A percentile compares a stretch with the other conserved stretches of the same genome.
phyloP scores from a whole-genome alignment of 148 eudicot genomes.

The Euryodendron excelsum region DNA sequence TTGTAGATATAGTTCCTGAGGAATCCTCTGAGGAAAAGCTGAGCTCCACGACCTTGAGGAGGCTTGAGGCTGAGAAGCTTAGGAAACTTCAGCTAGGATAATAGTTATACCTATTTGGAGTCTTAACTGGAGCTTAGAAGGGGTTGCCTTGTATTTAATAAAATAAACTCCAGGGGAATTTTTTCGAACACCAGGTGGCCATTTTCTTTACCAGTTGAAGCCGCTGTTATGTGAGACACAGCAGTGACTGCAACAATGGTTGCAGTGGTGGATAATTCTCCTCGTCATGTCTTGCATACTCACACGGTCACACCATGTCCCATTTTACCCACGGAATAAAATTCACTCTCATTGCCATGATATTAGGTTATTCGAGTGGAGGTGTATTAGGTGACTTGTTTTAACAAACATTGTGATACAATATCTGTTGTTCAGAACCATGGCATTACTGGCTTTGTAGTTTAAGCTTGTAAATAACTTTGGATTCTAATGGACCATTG shows the following conservation, averaged over 20 bases:
- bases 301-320: neutral
- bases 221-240: neutral
- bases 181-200: no score
- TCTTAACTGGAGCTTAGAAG: neutral
- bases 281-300: neutral
- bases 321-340: neutral
- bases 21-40: constrained; percentile 67
- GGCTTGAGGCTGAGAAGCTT: constrained; percentile 75
- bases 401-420: no score
- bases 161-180: neutral
- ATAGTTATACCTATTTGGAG: constrained; percentile 12
- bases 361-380: neutral
- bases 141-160: neutral
- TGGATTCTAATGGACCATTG: no score
- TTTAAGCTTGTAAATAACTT: no score
- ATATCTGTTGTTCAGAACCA: no score
- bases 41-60: constrained; percentile 82
- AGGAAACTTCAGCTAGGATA: constrained; percentile 23
- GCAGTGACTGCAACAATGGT: neutral
- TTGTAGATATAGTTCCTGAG: constrained; percentile 76
- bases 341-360: neutral
- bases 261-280: neutral
- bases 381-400: neutral
- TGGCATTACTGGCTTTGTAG: no score
- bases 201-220: neutral